Percentiles rank a stretch among this genome's conserved stretches.
phyloP scores from a whole-genome alignment of 805 yeast species.

The Myxozyma nipponensis region DNA sequence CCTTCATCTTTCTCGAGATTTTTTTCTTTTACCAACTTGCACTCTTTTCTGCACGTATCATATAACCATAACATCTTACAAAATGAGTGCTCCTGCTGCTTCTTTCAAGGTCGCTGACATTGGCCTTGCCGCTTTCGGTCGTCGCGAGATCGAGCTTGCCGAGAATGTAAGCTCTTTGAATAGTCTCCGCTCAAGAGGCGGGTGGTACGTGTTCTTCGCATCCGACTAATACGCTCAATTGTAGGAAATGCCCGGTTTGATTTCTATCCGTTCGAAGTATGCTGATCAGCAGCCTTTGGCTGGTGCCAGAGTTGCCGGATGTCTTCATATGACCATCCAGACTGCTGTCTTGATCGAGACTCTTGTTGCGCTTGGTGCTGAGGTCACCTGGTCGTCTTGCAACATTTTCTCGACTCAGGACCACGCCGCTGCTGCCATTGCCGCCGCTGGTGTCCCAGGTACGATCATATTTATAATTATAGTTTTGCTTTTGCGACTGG shows the following conservation, averaged over 20 bases:
- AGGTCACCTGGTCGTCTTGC: conserved; percentile 99
- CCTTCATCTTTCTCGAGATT: no score
- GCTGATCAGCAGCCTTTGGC: conserved; percentile 90
- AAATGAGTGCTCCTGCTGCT: conserved; percentile 26
- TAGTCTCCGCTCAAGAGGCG: no score
- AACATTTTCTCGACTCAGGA: conserved; percentile 99
- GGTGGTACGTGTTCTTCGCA: neutral
- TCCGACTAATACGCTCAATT: neutral
- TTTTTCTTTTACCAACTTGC: neutral
- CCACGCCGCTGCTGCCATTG: conserved; percentile 98
- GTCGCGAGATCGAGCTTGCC: conserved; percentile 97
- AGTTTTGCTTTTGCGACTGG: no score
- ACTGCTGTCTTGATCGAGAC: conserved; percentile 99
- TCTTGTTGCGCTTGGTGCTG: conserved; percentile 95
- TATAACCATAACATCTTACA: neutral
- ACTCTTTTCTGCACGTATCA: neutral
- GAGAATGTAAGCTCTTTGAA: conserved; percentile 90
- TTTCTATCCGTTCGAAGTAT: conserved; percentile 93
- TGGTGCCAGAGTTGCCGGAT: conserved; percentile 98
- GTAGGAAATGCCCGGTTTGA: conserved; percentile 53
- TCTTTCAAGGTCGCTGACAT: conserved; percentile 92
- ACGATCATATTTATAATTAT: no score
- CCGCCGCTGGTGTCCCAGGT: conserved; percentile 93
- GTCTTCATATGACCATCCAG: conserved; percentile 99
- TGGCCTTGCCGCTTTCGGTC: conserved; percentile 98